Base-by-base conservation (phyloP, 2,329 filamentous ascomycete genomes). In the Daldinia sp. region DNA sequence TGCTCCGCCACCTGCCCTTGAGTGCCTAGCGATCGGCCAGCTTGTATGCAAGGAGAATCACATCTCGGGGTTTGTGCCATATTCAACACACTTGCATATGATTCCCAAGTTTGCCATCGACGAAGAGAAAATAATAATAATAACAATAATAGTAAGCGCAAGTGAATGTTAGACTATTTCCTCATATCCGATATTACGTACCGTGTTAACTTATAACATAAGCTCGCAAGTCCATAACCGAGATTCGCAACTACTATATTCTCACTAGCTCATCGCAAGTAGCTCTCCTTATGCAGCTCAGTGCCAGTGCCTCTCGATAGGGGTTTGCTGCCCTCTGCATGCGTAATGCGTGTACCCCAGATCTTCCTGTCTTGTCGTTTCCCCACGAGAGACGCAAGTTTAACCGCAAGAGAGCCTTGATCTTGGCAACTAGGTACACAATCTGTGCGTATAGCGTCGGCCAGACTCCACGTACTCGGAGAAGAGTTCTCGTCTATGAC, bases 31-130 rank as follows among this genome's bases (percentile, higher is more conserved):
- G 64, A 58, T 67, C 60, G 57, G 35, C 58, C 35, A 21, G 39
- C 43, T 51, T 30, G 23, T 45, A 67, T 61, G 64, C 64, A 67
- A 67, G 64, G 57, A 61, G 54, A 61, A 61, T 67, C 64, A 67
- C 61, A 61, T 54, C 35, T 56, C 57, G 61, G 64, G 60, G 50
- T 32, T 59, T 64, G 64, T 64, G 49, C 61, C 58, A 61, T 56
- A 64, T 67, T 67, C 54, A 59, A 64, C 49, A 30, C 57, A 30
- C 61, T 58, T 52, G 57, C 61, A 61, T 56, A 43, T 17, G 21
- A 39, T 29, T 34, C 53, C 48, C 19, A 45, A 27, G 47, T 45
- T 34, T 29, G 52, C 58, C 50, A 32, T 35, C 35, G 47, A 37
- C 27, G 32, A 57, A 19, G 32, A 19, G 17, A 15, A 34, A 9